Evolutionary conservation across 129 eudicot species (phyloP).

Genomic region (Calendula officinalis): DNA sequence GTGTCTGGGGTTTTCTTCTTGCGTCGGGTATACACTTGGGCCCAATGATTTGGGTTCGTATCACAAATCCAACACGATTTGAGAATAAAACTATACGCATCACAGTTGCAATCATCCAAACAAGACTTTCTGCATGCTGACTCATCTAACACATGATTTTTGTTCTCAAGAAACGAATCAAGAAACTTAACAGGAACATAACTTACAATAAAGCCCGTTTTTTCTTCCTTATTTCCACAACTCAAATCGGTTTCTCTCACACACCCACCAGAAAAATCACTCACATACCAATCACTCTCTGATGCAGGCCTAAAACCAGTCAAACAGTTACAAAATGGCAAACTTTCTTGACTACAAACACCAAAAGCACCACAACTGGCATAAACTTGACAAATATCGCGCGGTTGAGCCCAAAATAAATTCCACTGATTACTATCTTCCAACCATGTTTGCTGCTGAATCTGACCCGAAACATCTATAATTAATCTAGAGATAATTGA

Average conservation of each 20-base stretch:
- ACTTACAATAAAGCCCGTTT: not conserved
- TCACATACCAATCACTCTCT: conserved; percentile 24
- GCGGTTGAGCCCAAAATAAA: conserved; percentile 35
- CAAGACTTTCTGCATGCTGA: conserved; percentile 19
- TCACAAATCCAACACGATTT: not conserved
- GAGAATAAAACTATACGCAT: conserved; percentile 15
- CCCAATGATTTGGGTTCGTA: too few species aligned
- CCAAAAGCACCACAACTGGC: conserved; percentile 35
- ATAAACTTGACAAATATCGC: conserved; percentile 27
- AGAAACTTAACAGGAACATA: not conserved
- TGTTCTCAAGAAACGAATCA: conserved; percentile 1
- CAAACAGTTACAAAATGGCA: conserved; percentile 27
- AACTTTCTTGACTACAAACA: conserved; percentile 2
- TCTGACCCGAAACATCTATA: conserved; percentile 45
- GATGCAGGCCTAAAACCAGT: conserved; percentile 30
- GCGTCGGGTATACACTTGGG: too few species aligned
- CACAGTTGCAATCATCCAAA: not conserved
- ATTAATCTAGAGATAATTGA: conserved; percentile 22
- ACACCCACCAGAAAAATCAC: conserved; percentile 36
- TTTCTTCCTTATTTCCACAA: conserved; percentile 8
- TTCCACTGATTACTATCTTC: conserved; percentile 14
- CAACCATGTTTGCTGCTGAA: conserved; percentile 36
- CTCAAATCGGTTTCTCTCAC: not conserved
- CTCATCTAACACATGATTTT: not conserved
- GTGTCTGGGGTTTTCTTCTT: too few species aligned